These are phyloP conservation scores for Arthrobotrys iridis DNA, from an alignment of 2,329 filamentous ascomycete genomes.

Conservation along the genomic window DNA sequence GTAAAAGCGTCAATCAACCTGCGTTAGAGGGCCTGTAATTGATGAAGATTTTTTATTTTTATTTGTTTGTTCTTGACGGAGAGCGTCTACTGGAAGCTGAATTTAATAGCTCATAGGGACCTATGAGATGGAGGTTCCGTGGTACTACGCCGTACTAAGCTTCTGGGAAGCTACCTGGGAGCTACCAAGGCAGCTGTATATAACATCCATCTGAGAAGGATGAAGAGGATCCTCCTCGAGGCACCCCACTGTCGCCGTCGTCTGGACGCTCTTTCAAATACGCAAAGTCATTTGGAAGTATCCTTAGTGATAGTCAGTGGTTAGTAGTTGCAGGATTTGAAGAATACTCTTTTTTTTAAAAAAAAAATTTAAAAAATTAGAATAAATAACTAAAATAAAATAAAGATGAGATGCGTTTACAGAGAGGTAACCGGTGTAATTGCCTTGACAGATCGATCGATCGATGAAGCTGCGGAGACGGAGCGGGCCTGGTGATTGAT, in stretches of 20 bases:
- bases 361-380: too few species aligned
- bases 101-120: conserved; percentile 49
- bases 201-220: not conserved
- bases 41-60: conserved; percentile 21
- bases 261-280: conserved; percentile 1
- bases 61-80: not conserved
- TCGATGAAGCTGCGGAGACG: not conserved
- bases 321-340: too few species aligned
- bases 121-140: conserved; percentile 23
- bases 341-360: too few species aligned
- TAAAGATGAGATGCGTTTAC: too few species aligned
- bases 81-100: conserved; percentile 18
- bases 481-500: not conserved
- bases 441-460: too few species aligned
- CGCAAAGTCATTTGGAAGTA: conserved; percentile 14
- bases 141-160: conserved; percentile 36
- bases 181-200: conserved; percentile 30
- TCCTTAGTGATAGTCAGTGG: too few species aligned
- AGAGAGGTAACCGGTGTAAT: too few species aligned
- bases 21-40: conserved; percentile 23
- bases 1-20: conserved; percentile 37
- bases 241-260: conserved; percentile 5
- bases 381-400: too few species aligned
- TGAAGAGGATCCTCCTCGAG: not conserved
- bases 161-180: conserved; percentile 10